phyloP scores from a whole-genome alignment of 257 asterid genomes.

The Euphrasia confusa region DNA sequence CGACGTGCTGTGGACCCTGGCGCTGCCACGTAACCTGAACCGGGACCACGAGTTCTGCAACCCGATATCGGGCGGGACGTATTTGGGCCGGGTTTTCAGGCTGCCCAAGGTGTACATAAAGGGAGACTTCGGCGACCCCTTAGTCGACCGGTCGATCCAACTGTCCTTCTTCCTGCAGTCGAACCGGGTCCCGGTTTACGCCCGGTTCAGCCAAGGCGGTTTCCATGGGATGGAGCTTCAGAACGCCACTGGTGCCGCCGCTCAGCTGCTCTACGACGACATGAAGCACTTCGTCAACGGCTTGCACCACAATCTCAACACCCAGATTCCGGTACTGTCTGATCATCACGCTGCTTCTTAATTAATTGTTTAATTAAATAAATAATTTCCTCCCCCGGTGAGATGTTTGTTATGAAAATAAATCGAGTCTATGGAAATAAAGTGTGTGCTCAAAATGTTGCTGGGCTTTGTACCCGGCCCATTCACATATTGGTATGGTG shows the following conservation, averaged over 20 bases:
- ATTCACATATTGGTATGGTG: no score
- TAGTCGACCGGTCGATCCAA: slow-evolving; percentile 24
- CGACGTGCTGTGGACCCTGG: slow-evolving; percentile 31
- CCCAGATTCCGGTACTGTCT: no score
- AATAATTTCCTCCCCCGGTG: no score
- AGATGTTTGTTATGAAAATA: no score
- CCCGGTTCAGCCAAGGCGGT: slow-evolving; percentile 27
- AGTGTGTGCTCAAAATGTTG: no score
- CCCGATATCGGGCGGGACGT: slow-evolving; percentile 29
- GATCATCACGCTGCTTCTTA: no score
- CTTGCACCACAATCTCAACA: no score
- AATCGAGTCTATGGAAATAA: no score
- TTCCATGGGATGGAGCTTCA: slow-evolving; percentile 26
- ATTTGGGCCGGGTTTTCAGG: slow-evolving; percentile 25
- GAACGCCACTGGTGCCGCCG: slow-evolving; percentile 15
- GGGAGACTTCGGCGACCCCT: slow-evolving; percentile 30
- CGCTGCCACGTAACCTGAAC: slow-evolving; percentile 25
- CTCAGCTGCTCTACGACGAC: slow-evolving; percentile 27
- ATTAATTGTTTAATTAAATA: no score
- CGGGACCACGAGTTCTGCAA: slow-evolving; percentile 40
- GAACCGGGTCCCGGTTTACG: slow-evolving; percentile 16
- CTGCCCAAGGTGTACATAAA: slow-evolving; percentile 28
- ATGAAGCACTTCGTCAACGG: slow-evolving; percentile 25
- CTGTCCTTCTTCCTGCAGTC: slow-evolving; percentile 22
- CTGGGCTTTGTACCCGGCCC: no score